These are phyloP conservation scores for Lumnitzera racemosa DNA, from an alignment of 345 rosid genomes.

Conservation along the genomic window DNA sequence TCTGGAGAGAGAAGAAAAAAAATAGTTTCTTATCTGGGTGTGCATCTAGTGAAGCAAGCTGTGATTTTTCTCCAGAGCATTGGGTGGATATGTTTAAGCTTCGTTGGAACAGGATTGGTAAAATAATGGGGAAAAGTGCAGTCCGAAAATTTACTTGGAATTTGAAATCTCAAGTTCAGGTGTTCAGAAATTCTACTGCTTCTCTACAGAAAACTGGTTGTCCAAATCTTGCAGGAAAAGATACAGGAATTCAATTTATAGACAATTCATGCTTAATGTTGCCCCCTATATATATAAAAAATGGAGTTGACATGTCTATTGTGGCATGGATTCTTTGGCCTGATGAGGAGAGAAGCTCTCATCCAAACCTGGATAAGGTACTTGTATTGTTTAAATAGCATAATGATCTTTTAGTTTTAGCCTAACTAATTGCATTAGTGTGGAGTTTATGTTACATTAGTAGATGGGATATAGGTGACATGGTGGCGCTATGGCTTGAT, in stretches of 20 bases:
- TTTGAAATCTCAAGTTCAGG: conserved; percentile 83
- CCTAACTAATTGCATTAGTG: too few species aligned
- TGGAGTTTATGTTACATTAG: too few species aligned
- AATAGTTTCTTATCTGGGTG: conserved; percentile 20
- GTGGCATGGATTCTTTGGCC: conserved; percentile 97
- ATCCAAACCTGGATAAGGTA: conserved; percentile 90
- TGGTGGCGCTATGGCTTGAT: too few species aligned
- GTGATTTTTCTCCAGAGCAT: conserved; percentile 23
- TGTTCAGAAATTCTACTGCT: conserved; percentile 56
- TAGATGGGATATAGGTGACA: too few species aligned
- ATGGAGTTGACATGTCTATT: conserved; percentile 63
- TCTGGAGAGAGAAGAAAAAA: conserved; percentile 33
- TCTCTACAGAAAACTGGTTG: conserved; percentile 56
- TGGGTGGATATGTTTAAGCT: conserved; percentile 37
- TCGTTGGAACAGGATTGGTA: conserved; percentile 70
- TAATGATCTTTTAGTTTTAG: background rate
- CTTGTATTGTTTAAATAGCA: background rate
- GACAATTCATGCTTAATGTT: conserved; percentile 47
- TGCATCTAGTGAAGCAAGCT: conserved; percentile 26
- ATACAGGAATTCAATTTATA: conserved; percentile 36
- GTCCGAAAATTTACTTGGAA: conserved; percentile 83
- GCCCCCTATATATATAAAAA: conserved; percentile 40
- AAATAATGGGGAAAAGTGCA: conserved; percentile 56
- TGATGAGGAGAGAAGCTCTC: conserved; percentile 86
- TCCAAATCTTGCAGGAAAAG: conserved; percentile 30